Base-by-base conservation (phyloP, 2,329 filamentous ascomycete species). In the Talaromyces sp. region DNA sequence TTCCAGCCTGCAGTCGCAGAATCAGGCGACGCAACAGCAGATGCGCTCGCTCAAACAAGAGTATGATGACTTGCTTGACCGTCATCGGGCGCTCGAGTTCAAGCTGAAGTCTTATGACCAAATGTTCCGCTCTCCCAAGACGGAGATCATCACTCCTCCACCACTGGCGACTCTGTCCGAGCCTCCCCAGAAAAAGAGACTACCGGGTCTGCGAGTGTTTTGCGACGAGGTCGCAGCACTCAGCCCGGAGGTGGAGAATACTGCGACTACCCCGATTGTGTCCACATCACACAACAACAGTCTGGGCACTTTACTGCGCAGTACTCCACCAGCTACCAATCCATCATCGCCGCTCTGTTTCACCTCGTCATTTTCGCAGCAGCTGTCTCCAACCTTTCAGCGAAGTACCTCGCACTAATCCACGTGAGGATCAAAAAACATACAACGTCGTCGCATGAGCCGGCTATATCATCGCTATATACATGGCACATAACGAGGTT, bases 91-190 rank as follows among this genome's bases (percentile, higher is more conserved):
- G 32, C 68, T 75, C 4, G 73, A 75, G 60, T 72, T 73, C 59
- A 73, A 75, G 55, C 65, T 75, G 60, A 75, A 73, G 63, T 71
- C 72, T 14, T 75, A 73, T 60, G 73, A 75, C 60, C 70, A 72
- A 60, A 72, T 75, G 67, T 72, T 74, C 65, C 72, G 71, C 21
- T 71, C 71, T 4, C 71, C 72, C 38, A 74, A 75, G 65, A 60
- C 66, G 21, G 73, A 75, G 59, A 64, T 61, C 19, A 63, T 64
- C 14, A 71, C 65, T 46, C 69, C 71, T 5, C 66, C 65, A 24
- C 61, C 70, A 8, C 31, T 74, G 9, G 55, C 67, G 10, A 62
- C 66, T 14, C 62, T 72, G 27, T 66, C 71, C 2, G 69, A 71
- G 19, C 29, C 26, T 19, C 35, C 21, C 51, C 3, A 69, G 51